Evolutionary conservation across 345 rosid species (phyloP), one percentile per base, ranked within the genome.

Genomic region (Eucalyptus viminalis): DNA sequence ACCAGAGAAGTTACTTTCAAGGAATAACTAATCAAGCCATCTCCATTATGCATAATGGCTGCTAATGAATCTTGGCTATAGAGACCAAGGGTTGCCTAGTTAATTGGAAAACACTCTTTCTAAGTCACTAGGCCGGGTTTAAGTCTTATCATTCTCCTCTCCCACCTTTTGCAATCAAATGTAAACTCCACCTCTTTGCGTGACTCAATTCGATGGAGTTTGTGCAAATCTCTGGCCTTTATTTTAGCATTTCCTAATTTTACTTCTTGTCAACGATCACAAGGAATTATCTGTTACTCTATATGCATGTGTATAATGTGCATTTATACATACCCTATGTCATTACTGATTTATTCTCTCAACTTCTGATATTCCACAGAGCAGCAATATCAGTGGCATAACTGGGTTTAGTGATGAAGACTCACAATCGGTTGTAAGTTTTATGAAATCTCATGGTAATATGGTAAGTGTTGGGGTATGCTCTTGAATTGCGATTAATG

Each of bases 371-470:
- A 14, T 69, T 87, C 21, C 45, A 51, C 34, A 44, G 51, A 29
- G 49, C 93, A 96, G 99, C 95, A 95, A 94, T 90, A 94, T 96
- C 88, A 94, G 93, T 86, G 99, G 43, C 43, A 40, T 40, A 40
- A 40, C 43, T 40, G 43, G 43, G 43, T 40, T 40, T 40, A 40
- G 43, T 40, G 43, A 40, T 40, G 43, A 40, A 40, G 43, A 40
- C 43, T 40, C 43, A 40, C 43, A 40, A 40, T 40, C 43, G 1
- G 43, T 40, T 40, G 43, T 5, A 40, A 40, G 43, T 40, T 95
- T 92, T 93, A 97, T 96, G 97, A 93, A 90, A 87, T 92, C 96
- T 92, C 93, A 92, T 89, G 93, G 93, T 92, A 89, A 89, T 80
- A 86, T 54, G 92, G 98, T 97, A 94, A 93, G 86, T 72, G 31